phyloP scores from a whole-genome alignment of 2,329 filamentous ascomycete genomes.

The Sordariomycetes sp. region DNA sequence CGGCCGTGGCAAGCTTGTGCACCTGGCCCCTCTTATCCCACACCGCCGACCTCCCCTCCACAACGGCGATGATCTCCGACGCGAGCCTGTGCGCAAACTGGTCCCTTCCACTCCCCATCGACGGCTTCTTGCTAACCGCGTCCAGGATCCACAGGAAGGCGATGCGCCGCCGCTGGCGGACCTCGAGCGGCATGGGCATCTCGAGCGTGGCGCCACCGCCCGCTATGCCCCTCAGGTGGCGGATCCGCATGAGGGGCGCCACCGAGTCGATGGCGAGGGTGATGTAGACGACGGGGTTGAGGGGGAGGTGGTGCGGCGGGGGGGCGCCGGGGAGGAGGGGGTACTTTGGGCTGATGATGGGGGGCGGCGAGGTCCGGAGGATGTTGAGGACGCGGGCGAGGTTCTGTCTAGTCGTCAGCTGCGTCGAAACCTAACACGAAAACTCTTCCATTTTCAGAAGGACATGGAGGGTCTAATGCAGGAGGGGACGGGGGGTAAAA shows the following conservation, averaged over 20 bases:
- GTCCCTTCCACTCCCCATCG: slow-evolving; percentile 54
- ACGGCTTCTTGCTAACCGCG: slow-evolving; percentile 65
- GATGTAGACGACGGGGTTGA: slow-evolving; percentile 83
- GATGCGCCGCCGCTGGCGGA: slow-evolving; percentile 61
- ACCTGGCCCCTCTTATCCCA: slow-evolving; percentile 72
- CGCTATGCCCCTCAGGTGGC: slow-evolving; percentile 60
- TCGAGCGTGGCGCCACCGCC: slow-evolving; percentile 80
- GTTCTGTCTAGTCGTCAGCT: slow-evolving; percentile 39
- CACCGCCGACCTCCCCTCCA: slow-evolving; percentile 70
- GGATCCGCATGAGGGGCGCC: slow-evolving; percentile 73
- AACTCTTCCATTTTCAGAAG: background rate
- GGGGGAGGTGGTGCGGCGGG: slow-evolving; percentile 64
- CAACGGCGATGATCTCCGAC: slow-evolving; percentile 74
- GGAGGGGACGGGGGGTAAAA: slow-evolving; percentile 6
- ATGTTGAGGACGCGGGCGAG: slow-evolving; percentile 72
- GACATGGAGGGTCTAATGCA: background rate
- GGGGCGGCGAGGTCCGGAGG: slow-evolving; percentile 73
- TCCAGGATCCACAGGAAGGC: slow-evolving; percentile 87
- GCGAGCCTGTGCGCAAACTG: slow-evolving; percentile 69
- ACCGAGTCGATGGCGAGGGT: slow-evolving; percentile 86
- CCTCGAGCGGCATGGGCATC: slow-evolving; percentile 62
- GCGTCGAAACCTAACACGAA: too few relatives aligned
- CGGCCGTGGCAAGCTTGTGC: slow-evolving; percentile 69
- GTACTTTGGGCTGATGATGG: slow-evolving; percentile 56
- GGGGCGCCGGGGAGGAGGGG: slow-evolving; percentile 66